Evolutionary conservation across 352 stramenopile genomes (phyloP).

Genomic region (Phytophthora ohioensis): DNA sequence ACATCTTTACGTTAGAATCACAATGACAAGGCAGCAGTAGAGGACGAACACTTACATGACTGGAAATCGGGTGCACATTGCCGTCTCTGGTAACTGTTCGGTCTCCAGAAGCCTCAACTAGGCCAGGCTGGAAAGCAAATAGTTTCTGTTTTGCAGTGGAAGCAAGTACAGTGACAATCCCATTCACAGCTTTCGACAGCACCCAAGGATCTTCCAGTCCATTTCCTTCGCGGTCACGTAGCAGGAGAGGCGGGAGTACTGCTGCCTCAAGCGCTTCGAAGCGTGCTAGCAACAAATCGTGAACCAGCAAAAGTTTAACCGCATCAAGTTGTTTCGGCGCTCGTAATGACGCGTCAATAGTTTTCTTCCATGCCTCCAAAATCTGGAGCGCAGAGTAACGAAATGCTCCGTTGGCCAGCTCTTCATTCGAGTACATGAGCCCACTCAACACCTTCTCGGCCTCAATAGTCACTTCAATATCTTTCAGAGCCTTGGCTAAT

Average conservation of each 20-base stretch:
- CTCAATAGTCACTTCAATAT: slow-evolving; percentile 67
- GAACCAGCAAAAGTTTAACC: slow-evolving; percentile 67
- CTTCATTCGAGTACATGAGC: slow-evolving; percentile 67
- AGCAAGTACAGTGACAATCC: slow-evolving; percentile 54
- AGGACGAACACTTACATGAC: slow-evolving; percentile 54
- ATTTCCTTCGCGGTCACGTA: slow-evolving; percentile 72
- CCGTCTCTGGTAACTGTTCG: slow-evolving; percentile 70
- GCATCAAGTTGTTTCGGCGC: slow-evolving; percentile 41
- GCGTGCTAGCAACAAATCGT: slow-evolving; percentile 56
- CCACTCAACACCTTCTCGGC: slow-evolving; percentile 63
- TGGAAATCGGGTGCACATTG: slow-evolving; percentile 83
- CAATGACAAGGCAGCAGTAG: neutral
- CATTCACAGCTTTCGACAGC: slow-evolving; percentile 53
- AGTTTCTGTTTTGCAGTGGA: slow-evolving; percentile 65
- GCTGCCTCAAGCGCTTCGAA: slow-evolving; percentile 47
- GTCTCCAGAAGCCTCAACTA: slow-evolving; percentile 57
- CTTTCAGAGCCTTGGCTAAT: slow-evolving; percentile 46
- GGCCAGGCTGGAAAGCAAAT: slow-evolving; percentile 69
- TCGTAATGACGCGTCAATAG: slow-evolving; percentile 41
- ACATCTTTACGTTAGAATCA: neutral
- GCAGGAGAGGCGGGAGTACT: slow-evolving; percentile 61
- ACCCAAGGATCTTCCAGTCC: slow-evolving; percentile 74
- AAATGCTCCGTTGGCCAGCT: slow-evolving; percentile 71
- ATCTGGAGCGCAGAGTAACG: slow-evolving; percentile 59
- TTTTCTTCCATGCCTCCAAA: slow-evolving; percentile 62